phyloP scores from a whole-genome alignment of 306 rosid species.

The Pueraria montana region DNA sequence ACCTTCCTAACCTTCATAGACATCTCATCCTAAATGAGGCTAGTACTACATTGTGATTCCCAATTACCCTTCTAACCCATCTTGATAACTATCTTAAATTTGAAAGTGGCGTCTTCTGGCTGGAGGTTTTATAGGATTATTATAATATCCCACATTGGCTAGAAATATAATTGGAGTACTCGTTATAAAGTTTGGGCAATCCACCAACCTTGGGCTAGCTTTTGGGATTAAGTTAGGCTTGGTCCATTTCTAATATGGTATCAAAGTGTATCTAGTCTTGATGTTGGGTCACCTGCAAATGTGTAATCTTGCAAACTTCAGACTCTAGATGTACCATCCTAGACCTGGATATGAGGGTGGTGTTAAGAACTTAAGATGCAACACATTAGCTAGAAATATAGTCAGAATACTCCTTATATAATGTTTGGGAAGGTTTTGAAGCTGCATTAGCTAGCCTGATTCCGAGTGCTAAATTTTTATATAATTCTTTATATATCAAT shows the following conservation, averaged over 20 bases:
- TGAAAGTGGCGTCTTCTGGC: conserved; percentile 19
- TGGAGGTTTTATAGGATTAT: conserved; percentile 26
- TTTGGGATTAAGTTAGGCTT: background rate
- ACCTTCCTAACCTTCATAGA: background rate
- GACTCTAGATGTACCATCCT: background rate
- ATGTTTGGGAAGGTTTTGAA: conserved; percentile 12
- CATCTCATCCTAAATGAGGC: background rate
- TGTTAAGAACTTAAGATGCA: background rate
- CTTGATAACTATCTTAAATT: conserved; percentile 25
- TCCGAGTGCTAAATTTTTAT: background rate
- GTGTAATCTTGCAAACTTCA: background rate
- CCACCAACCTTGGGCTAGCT: background rate
- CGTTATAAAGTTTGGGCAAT: background rate
- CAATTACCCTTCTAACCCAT: background rate
- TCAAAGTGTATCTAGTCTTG: background rate
- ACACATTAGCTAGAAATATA: background rate
- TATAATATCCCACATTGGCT: background rate
- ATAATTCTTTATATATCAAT: background rate
- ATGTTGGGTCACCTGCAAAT: background rate
- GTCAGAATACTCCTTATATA: background rate
- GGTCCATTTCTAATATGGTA: background rate
- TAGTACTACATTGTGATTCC: background rate
- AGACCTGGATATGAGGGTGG: background rate
- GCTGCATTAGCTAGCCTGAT: conserved; percentile 18
- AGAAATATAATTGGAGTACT: background rate